Conservation (phyloP, 768 basidiomycete genomes). For the Rhodotorula taiwanensis region DNA sequence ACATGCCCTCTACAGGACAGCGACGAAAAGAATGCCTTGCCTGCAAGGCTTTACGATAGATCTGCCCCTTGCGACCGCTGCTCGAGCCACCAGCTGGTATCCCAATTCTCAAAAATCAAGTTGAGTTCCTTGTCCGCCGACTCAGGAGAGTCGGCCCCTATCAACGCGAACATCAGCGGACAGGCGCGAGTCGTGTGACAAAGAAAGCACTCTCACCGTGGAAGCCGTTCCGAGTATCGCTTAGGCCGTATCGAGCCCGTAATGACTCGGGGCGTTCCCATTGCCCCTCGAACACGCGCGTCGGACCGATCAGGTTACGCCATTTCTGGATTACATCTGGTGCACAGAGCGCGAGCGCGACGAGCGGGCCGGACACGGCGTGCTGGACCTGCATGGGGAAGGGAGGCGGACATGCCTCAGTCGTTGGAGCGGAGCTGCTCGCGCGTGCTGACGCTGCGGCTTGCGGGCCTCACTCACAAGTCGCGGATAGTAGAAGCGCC, state of each 20-base stretch:
- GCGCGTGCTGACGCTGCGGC: no score
- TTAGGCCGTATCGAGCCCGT: constrained; percentile 37
- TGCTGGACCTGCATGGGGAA: constrained; percentile 25
- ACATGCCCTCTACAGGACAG: no score
- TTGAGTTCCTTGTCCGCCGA: constrained; percentile 34
- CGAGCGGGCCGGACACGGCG: constrained; percentile 36
- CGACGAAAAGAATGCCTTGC: no score
- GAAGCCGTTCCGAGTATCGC: constrained; percentile 40
- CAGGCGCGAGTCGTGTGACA: no score
- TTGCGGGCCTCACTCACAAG: constrained; percentile 11
- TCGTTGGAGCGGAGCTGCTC: background rate
- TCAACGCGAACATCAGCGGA: accelerated
- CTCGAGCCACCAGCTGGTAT: constrained; percentile 19
- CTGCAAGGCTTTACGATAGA: background rate
- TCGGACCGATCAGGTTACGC: constrained; percentile 37
- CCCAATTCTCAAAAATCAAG: constrained; percentile 37
- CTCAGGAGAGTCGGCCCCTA: constrained; percentile 31
- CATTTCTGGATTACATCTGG: constrained; percentile 35
- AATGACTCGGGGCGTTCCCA: constrained; percentile 34
- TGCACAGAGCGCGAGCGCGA: constrained; percentile 35
- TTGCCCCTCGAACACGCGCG: constrained; percentile 36
- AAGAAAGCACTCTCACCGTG: constrained; percentile 26
- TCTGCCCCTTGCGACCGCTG: constrained; percentile 1
- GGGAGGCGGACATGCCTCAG: background rate
- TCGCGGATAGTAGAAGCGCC: constrained; percentile 40